A percentile compares a stretch with the other conserved stretches of the same genome.
These are phyloP conservation scores for Fraxinus nigra DNA, from an alignment of 305 asterid species.

Conservation along the genomic window DNA sequence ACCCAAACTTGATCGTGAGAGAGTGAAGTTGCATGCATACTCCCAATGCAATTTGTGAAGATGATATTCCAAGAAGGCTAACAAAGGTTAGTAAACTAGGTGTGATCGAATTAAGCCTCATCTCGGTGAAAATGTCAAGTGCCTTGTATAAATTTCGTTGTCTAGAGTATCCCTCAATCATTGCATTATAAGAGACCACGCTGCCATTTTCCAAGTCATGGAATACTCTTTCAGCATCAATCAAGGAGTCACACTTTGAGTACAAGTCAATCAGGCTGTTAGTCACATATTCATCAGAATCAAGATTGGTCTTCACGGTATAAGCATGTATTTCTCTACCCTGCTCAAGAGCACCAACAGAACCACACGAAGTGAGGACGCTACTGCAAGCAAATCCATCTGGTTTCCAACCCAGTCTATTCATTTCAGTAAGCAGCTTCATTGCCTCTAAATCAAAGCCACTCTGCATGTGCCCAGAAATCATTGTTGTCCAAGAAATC, in stretches of 20 bases:
- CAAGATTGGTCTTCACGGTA: slow-evolving; percentile 34
- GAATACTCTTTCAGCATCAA: slow-evolving; percentile 34
- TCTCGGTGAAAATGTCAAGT: slow-evolving; percentile 33
- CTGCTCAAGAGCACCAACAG: slow-evolving; percentile 29
- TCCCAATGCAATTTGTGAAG: slow-evolving; percentile 25
- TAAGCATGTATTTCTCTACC: slow-evolving; percentile 49
- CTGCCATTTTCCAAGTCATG: slow-evolving; percentile 11
- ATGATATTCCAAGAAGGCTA: slow-evolving; percentile 42
- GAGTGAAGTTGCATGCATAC: slow-evolving; percentile 35
- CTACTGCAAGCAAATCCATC: slow-evolving; percentile 45
- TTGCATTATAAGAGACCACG: slow-evolving; percentile 33
- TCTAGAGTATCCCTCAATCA: slow-evolving; percentile 42
- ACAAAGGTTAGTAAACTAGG: slow-evolving; percentile 38
- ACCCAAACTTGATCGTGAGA: slow-evolving; percentile 37
- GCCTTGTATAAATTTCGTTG: slow-evolving; percentile 29
- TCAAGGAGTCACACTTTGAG: slow-evolving; percentile 34
- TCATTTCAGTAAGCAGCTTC: slow-evolving; percentile 33
- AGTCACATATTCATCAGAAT: slow-evolving; percentile 37
- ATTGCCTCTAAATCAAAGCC: slow-evolving; percentile 34
- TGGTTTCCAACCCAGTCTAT: slow-evolving; percentile 25
- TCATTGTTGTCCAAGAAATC: slow-evolving; percentile 42
- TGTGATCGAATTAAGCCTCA: slow-evolving; percentile 32
- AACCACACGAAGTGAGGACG: slow-evolving; percentile 44
- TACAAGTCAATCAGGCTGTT: slow-evolving; percentile 48
- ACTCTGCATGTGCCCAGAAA: slow-evolving; percentile 39